Evolutionary conservation across 331 rosid species (phyloP), one percentile per base, ranked within the genome.

Genomic region (Quercus phellos): DNA sequence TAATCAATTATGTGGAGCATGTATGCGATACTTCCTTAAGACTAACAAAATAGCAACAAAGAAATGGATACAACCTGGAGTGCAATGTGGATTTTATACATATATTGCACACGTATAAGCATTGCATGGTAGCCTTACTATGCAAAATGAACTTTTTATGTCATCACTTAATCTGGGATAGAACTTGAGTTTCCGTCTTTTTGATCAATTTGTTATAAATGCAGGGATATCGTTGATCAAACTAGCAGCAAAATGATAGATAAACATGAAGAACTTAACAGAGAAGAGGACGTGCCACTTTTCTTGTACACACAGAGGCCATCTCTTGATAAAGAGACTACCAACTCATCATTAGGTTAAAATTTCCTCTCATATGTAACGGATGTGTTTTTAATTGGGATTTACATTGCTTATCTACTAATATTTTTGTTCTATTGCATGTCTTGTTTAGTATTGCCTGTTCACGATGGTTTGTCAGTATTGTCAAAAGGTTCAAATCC

Each of bases 401-500:
- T 59, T 29, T n/a, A n/a, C 19, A 51, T 77, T 70, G 72, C 58
- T 64, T 54, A 14, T 71, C 73, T 80, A 43, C 73, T 80, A 53
- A 18, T 24, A 51, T 38, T 79, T 55, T 55, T 54, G 42, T 51
- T 75, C 54, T 61, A 61, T 81, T 14, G 4, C 16, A 17, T 79
- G 77, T 17, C 11, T 74, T 56, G 71, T 63, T 22, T 51, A 89
- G 89, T 71, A 86, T 77, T 81, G 51, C 93, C 96, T 24, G 87
- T 80, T 76, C 70, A 67, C 16, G 91, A 88, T 38, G 87, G 89
- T 61, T 75, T 88, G 64, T 87, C 92, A 18, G 77, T 82, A 26
- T 80, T 86, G 63, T 84, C 94, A 24, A 88, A 88, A 74, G 88
- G 79, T 34, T 84, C 89, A 72, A 90, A 85, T 74, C 84, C 94